Evolutionary conservation across 495 filamentous ascomycete species (phyloP), one percentile per base, ranked within the genome.

Genomic region (Pseudotulostoma volvatum): DNA sequence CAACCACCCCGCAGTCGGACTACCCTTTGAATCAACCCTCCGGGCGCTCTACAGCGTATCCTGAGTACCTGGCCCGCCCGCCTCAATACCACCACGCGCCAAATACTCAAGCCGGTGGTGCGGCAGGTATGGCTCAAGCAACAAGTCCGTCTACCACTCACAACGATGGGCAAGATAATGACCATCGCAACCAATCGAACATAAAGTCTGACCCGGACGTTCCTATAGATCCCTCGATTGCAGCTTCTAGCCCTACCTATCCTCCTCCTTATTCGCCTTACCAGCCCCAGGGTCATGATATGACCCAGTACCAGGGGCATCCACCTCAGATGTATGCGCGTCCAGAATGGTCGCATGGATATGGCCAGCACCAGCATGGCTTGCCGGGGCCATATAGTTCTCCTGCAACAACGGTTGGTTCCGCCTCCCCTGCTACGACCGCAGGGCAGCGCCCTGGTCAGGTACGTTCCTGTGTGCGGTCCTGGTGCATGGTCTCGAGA

Each of bases 201-300:
- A 68, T 74, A 59, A 84, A 82, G 61, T 88, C 84, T 93, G 80
- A 93, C 85, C 70, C 71, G 74, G 77, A 84, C 74, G 74, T 90
- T 67, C 86, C 84, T 81, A 81, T 93, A 95, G 90, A 97, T 92
- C 85, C 88, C 46, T 87, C 85, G 49, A 90, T 95, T 49, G 81
- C 90, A 59, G 79, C 81, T 49, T 77, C 84, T 42, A 94, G 85
- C 67, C 84, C 88, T 37, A 82, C 84, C 45, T 94, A 94, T 53
- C 76, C 83, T 49, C 74, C 78, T 37, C 76, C 74, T 36, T 81
- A 93, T 61, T 82, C 87, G 43, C 84, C 85, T 19, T 95, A 93
- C 63, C 75, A 81, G 30, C 80, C 81, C 11, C 76, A 78, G 50
- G 62, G 61, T 39, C 81, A 83, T 65, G 83, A 93, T 37, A 86